These are phyloP conservation scores for Mortierella sp. DNA, from an alignment of 371 early-diverging fungal species.

Conservation along the genomic window DNA sequence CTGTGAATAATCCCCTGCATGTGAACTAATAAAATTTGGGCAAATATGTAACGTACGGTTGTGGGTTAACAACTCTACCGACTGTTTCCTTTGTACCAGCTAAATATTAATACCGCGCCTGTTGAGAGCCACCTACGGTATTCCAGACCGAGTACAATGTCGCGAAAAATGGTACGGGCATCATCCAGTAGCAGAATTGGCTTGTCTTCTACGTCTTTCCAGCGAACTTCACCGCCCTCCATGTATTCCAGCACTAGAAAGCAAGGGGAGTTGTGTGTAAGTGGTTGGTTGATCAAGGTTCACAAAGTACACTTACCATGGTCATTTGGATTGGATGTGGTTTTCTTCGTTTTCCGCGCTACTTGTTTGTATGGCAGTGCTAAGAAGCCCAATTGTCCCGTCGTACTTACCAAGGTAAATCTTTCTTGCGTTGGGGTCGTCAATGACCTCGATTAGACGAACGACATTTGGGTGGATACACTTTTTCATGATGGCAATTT, in stretches of 20 bases:
- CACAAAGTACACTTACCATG: not conserved
- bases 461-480: slow-evolving; percentile 96
- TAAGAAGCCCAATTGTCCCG: not conserved
- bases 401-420: slow-evolving; percentile 84
- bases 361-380: not conserved
- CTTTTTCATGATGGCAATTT: slow-evolving; percentile 97
- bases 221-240: slow-evolving; percentile 93
- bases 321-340: not conserved
- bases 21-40: slow-evolving; percentile 72
- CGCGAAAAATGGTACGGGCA: slow-evolving; percentile 88
- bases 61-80: not conserved
- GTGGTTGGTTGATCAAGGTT: not conserved
- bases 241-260: slow-evolving; percentile 87
- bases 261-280: not conserved
- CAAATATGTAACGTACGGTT: not conserved
- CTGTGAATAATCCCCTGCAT: slow-evolving; percentile 95
- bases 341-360: not conserved
- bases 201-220: slow-evolving; percentile 81
- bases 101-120: not conserved
- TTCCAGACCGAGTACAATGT: slow-evolving; percentile 92
- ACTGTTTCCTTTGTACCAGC: slow-evolving; percentile 46
- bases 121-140: slow-evolving; percentile 71
- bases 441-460: slow-evolving; percentile 92
- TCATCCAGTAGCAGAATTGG: slow-evolving; percentile 79
- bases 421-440: slow-evolving; percentile 91